phyloP scores from a whole-genome alignment of 2,329 filamentous ascomycete genomes.

The Venturia asperata region DNA sequence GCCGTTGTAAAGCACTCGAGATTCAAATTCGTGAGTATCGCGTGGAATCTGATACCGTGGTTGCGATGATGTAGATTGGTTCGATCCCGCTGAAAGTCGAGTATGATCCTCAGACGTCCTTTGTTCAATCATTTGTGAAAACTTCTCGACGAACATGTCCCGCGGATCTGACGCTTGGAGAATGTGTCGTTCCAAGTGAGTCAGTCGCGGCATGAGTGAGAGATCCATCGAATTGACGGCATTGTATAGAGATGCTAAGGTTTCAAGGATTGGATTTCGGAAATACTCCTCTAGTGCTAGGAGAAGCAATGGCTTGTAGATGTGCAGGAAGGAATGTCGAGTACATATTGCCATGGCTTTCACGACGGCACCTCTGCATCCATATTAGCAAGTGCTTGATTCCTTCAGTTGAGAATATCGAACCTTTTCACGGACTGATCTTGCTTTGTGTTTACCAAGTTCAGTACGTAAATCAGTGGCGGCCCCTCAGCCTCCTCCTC shows the following conservation, averaged over 20 bases:
- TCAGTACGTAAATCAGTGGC: conserved; percentile 91
- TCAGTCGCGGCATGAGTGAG: conserved; percentile 82
- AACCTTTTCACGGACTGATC: conserved; percentile 78
- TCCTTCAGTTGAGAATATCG: conserved; percentile 23
- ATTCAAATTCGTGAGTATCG: conserved; percentile 97
- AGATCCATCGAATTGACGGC: conserved; percentile 96
- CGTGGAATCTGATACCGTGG: conserved; percentile 70
- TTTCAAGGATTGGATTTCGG: conserved; percentile 81
- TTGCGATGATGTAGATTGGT: conserved; percentile 40
- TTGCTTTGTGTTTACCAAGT: conserved; percentile 96
- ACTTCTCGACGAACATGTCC: conserved; percentile 96
- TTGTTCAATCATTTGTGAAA: conserved; percentile 86
- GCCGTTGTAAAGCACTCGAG: conserved; percentile 88
- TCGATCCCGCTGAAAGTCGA: conserved; percentile 29
- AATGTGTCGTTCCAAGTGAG: conserved; percentile 74
- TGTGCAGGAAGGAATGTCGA: conserved; percentile 92
- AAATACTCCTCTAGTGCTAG: conserved; percentile 96
- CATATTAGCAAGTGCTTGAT: neutral
- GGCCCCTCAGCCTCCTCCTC: conserved; percentile 64
- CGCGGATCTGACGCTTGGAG: conserved; percentile 87
- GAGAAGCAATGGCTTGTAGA: conserved; percentile 93
- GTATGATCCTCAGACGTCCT: conserved; percentile 60
- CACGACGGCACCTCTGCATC: conserved; percentile 75
- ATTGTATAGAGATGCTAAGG: conserved; percentile 78
- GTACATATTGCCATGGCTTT: conserved; percentile 99